These are phyloP conservation scores for Pseudogymnoascus sp. DNA, from an alignment of 2,329 filamentous ascomycete genomes.

Conservation along the genomic window DNA sequence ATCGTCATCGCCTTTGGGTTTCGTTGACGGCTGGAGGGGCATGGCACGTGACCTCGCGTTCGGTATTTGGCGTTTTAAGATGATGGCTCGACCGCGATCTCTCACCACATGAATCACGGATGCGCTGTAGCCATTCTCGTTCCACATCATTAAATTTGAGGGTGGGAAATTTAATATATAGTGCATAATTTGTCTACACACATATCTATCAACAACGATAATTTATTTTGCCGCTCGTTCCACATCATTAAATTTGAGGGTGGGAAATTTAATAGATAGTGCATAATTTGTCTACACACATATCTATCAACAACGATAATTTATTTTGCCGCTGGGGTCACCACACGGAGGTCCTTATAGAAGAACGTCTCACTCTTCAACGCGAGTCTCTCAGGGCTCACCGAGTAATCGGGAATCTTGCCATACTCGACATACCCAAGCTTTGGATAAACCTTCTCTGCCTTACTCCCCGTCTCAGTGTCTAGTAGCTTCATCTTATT, in stretches of 20 bases:
- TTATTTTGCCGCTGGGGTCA: neutral
- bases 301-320: neutral
- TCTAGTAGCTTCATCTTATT: conserved; percentile 38
- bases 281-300: neutral
- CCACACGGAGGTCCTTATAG: conserved; percentile 45
- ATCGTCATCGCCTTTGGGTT: conserved; percentile 3
- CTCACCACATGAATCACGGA: neutral
- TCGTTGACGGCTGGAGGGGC: neutral
- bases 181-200: neutral
- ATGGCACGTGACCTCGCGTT: neutral
- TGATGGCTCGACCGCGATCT: neutral
- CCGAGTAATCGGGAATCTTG: conserved; percentile 44
- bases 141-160: neutral
- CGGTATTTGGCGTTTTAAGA: neutral
- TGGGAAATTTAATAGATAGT: neutral
- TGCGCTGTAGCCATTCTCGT: neutral
- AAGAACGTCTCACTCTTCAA: conserved; percentile 47
- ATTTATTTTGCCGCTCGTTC: neutral
- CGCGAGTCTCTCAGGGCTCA: conserved; percentile 38
- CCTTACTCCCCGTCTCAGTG: conserved; percentile 42
- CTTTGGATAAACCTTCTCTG: conserved; percentile 44
- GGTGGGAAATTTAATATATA: neutral
- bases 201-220: neutral
- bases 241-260: neutral
- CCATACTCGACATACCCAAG: conserved; percentile 49